Conservation (phyloP, 192 early-diverging fungal genomes). For the Pecoramyces ruminantium region DNA sequence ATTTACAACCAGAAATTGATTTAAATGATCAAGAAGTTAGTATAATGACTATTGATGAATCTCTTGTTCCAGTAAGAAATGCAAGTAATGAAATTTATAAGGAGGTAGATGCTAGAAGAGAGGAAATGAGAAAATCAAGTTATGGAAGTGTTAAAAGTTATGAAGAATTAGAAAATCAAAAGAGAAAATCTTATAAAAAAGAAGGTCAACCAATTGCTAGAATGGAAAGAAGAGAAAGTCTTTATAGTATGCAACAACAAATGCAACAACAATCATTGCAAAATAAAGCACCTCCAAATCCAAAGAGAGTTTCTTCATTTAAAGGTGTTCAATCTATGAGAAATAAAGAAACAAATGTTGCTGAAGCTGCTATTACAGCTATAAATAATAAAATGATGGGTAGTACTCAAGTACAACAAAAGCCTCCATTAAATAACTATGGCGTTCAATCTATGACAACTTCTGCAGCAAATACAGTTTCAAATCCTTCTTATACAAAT, state of each 20-base stretch:
- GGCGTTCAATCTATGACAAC: background rate
- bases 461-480: too few species aligned
- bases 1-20: too few species aligned
- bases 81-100: background rate
- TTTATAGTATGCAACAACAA: background rate
- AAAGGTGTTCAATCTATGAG: background rate
- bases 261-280: background rate
- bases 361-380: background rate
- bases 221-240: background rate
- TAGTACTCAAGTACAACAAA: background rate
- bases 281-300: background rate
- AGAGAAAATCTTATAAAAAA: background rate
- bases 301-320: background rate
- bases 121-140: background rate
- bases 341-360: background rate
- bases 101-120: background rate
- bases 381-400: background rate
- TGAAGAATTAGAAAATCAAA: background rate
- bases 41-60: background rate
- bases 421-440: background rate
- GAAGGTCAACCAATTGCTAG: background rate
- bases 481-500: too few species aligned
- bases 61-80: background rate
- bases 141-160: background rate
- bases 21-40: background rate